These are phyloP conservation scores for Huntiella bhutanensis DNA, from an alignment of 2,329 filamentous ascomycete species.

Conservation along the genomic window DNA sequence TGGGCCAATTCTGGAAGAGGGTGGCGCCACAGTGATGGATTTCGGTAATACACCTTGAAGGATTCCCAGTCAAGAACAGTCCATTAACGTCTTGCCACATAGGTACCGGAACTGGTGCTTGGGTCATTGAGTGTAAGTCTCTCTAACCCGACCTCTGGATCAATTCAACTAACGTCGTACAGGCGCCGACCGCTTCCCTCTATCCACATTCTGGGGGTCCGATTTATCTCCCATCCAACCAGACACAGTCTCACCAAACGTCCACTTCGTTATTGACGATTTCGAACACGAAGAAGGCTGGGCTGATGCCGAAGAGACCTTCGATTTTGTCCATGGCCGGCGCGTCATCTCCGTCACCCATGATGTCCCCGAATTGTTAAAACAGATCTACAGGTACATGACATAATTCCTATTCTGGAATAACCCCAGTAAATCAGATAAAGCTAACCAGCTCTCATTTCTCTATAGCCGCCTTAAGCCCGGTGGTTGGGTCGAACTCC, in stretches of 20 bases:
- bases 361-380: conserved; percentile 23
- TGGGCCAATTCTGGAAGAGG: conserved; percentile 18
- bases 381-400: conserved; percentile 23
- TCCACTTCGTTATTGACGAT: conserved; percentile 32
- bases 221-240: conserved; percentile 35
- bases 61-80: conserved; percentile 13
- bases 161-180: conserved; percentile 29
- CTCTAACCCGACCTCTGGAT: conserved; percentile 17
- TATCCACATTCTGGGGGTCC: conserved; percentile 26
- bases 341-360: conserved; percentile 27
- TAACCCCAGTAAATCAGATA: too few species aligned
- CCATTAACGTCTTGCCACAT: conserved; percentile 22
- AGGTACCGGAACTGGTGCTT: conserved; percentile 33
- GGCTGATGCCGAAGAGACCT: conserved; percentile 25
- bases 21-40: conserved; percentile 27
- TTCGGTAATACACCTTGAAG: conserved; percentile 19
- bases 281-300: conserved; percentile 32
- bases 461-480: conserved; percentile 28
- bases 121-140: conserved; percentile 30
- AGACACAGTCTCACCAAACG: conserved; percentile 30
- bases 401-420: too few species aligned
- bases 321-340: conserved; percentile 31
- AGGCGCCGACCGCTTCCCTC: conserved; percentile 30
- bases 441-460: not conserved
- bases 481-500: conserved; percentile 31